Evolutionary conservation across 2,329 filamentous ascomycete genomes (phyloP), one percentile per base, ranked within the genome.

Genomic region (Didymella pomorum): DNA sequence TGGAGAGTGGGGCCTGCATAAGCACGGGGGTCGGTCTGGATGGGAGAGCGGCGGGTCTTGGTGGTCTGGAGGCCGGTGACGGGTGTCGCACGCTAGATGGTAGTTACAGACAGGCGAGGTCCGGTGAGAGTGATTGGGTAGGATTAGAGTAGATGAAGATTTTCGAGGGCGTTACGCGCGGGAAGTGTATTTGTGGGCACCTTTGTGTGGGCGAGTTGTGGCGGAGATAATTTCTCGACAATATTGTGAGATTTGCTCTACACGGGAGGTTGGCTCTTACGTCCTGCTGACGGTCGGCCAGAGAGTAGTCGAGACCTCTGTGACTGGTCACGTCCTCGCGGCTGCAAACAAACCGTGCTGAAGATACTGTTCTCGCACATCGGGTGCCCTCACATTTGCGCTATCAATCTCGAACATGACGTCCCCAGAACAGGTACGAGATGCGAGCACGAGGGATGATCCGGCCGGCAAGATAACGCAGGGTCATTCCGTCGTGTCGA

Each of bases 1-100:
- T 46, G 55, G 39, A n/a, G 4, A 21, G 45, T 58, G 56, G 49
- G 45, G 39, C 45, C 46, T 54, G 56, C 45, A 51, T 58, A 35
- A 45, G 39, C 41, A 43, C 41, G 31, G 31, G 12, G 35, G 50
- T 10, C 14, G 21, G 46, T 46, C 56, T 58, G 41, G 50, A 46
- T 18, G 28, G 28, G 4, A 26, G 9, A 3, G 29, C 10, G 42
- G 46, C 46, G 41, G 28, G n/a, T 45, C 31, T 37, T 39, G 41
- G 41, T 50, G 33, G 46, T 46, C 41, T 58, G 16, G 39, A 58
- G 49, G 45, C 56, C 45, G 41, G 39, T 31, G 45, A 33, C 50
- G 50, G 45, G 45, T 44, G n/a, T 18, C 26, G 39, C 18, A 28
- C 51, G 29, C 56, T 59, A 55, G 46, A 43, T 6, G 23, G 26